These are phyloP conservation scores for Xylaria sp. DNA, from an alignment of 2,329 filamentous ascomycete genomes.

Conservation along the genomic window DNA sequence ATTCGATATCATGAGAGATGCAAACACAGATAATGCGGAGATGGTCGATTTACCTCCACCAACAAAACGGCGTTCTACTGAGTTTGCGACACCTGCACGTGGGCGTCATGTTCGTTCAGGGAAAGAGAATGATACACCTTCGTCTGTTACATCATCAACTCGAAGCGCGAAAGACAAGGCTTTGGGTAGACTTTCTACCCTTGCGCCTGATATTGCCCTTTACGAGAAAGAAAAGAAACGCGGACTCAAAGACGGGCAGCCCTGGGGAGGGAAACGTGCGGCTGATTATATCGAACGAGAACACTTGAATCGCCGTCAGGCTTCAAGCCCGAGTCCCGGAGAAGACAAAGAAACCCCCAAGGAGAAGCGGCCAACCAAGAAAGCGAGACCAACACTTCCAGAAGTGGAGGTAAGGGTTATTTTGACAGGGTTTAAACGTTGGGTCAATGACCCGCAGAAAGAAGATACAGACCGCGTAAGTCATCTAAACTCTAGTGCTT, in stretches of 20 bases:
- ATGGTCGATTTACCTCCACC: slow-evolving; percentile 50
- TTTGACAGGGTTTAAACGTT: slow-evolving; percentile 84
- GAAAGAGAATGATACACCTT: slow-evolving; percentile 88
- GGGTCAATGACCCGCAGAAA: slow-evolving; percentile 76
- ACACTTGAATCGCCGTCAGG: slow-evolving; percentile 49
- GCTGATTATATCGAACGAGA: slow-evolving; percentile 67
- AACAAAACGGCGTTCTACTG: slow-evolving; percentile 47
- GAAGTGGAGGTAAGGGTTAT: slow-evolving; percentile 79
- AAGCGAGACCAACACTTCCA: slow-evolving; percentile 69
- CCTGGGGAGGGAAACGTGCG: slow-evolving; percentile 72
- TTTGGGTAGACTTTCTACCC: slow-evolving; percentile 76
- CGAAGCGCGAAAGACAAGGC: slow-evolving; percentile 91
- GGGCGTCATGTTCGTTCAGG: slow-evolving; percentile 64
- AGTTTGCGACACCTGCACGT: slow-evolving; percentile 63
- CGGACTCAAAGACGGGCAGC: slow-evolving; percentile 57
- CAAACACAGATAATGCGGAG: slow-evolving; percentile 51
- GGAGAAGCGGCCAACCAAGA: slow-evolving; percentile 68
- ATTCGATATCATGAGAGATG: slow-evolving; percentile 58
- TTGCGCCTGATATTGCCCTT: slow-evolving; percentile 85
- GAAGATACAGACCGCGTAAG: slow-evolving; percentile 85
- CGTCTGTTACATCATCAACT: slow-evolving; percentile 72
- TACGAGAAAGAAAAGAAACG: slow-evolving; percentile 96
- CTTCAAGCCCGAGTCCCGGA: slow-evolving; percentile 52
- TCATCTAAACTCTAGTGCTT: slow-evolving; percentile 32
- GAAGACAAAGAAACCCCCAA: slow-evolving; percentile 50